Conservation (phyloP, 2,329 filamentous ascomycete species). For the Aureobasidium sp. region DNA sequence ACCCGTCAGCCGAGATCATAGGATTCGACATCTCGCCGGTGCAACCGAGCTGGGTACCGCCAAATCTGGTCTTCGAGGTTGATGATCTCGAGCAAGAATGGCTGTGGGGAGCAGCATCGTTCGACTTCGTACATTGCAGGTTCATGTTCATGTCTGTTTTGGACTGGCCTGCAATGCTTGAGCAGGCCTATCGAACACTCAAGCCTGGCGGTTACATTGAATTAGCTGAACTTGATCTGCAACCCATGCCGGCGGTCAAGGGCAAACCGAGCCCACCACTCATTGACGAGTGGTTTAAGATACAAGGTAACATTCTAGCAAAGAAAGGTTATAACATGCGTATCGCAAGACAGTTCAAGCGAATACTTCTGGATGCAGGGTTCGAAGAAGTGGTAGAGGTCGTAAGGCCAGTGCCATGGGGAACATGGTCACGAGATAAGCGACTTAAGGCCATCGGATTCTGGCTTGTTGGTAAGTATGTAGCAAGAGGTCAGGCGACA, state of each 20-base stretch:
- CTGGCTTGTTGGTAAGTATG: conserved; percentile 16
- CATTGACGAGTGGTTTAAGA: conserved; percentile 8
- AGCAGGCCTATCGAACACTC: conserved; percentile 23
- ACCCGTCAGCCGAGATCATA: conserved; percentile 26
- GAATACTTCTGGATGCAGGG: conserved; percentile 9
- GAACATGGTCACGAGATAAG: conserved; percentile 9
- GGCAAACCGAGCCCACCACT: conserved; percentile 23
- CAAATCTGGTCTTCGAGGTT: conserved; percentile 26
- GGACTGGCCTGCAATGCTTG: conserved; percentile 16
- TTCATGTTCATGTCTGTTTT: conserved; percentile 26
- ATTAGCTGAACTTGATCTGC: conserved; percentile 31
- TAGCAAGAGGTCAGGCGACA: neutral
- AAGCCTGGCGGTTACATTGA: conserved; percentile 35
- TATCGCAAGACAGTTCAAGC: conserved; percentile 6
- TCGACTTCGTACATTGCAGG: conserved; percentile 39
- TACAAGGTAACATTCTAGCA: neutral
- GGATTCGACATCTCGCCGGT: conserved; percentile 33
- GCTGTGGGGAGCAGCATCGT: conserved; percentile 21
- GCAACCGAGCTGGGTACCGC: conserved; percentile 26
- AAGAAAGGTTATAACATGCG: conserved; percentile 14
- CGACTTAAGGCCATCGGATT: conserved; percentile 10
- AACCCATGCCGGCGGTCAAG: conserved; percentile 25
- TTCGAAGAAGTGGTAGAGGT: conserved; percentile 14
- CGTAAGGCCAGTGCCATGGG: conserved; percentile 15
- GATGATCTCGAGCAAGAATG: conserved; percentile 29